These are phyloP conservation scores for Polyplosphaeria fusca DNA, from an alignment of 495 filamentous ascomycete species.

Conservation along the genomic window DNA sequence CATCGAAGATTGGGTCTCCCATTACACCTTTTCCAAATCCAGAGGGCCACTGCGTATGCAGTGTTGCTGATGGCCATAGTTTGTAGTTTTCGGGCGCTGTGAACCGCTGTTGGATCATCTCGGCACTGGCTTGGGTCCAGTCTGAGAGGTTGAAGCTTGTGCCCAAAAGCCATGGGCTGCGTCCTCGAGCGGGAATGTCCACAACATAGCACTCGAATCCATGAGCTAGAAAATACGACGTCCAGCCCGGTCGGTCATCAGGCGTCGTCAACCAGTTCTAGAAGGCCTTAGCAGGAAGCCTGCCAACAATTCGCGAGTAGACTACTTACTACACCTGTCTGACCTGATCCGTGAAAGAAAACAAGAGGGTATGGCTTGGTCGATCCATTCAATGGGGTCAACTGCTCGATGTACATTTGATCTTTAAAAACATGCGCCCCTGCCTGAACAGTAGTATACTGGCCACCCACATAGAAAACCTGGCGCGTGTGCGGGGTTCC, in stretches of 20 bases:
- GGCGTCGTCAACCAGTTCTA: neutral
- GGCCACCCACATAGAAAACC: slow-evolving; percentile 1
- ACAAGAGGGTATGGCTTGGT: neutral
- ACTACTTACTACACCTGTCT: no score
- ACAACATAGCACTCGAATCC: neutral
- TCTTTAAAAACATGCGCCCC: neutral
- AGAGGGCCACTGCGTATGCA: slow-evolving; percentile 58
- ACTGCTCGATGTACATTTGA: neutral
- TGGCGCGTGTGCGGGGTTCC: no score
- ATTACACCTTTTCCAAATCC: slow-evolving; percentile 46
- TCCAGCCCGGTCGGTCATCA: neutral
- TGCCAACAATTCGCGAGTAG: no score
- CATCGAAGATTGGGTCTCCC: slow-evolving; percentile 42
- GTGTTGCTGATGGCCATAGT: slow-evolving; percentile 46
- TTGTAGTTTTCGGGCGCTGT: slow-evolving; percentile 42
- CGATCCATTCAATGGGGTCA: neutral
- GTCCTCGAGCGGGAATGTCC: neutral
- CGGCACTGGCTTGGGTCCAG: neutral
- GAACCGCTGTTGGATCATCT: slow-evolving; percentile 36
- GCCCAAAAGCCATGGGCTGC: neutral
- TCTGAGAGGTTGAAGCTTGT: neutral
- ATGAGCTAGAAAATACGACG: neutral
- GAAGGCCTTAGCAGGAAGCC: no score
- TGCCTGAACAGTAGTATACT: neutral
- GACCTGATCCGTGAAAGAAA: neutral